phyloP scores from a whole-genome alignment of 129 eudicot genomes.

The Heracleum sosnowskyi region DNA sequence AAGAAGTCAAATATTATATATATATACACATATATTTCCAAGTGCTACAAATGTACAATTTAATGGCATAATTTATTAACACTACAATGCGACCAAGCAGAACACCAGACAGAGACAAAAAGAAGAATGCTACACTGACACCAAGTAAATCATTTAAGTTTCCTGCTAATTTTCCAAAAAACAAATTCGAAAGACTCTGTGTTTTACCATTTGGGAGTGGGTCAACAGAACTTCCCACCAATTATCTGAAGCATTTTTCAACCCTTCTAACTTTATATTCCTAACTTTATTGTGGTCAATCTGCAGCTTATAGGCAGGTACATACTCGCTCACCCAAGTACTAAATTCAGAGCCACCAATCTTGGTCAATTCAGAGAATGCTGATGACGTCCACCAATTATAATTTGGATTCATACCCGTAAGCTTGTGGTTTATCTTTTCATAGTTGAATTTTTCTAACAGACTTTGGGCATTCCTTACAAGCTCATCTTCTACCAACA shows the following conservation, averaged over 20 bases:
- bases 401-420: slow-evolving; percentile 21
- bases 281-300: slow-evolving; percentile 39
- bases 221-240: slow-evolving; percentile 72
- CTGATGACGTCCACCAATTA: slow-evolving; percentile 48
- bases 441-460: slow-evolving; percentile 40
- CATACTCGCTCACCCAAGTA: slow-evolving; percentile 63
- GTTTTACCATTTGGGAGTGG: slow-evolving; percentile 92
- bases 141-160: not conserved
- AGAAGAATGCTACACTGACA: not conserved
- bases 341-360: slow-evolving; percentile 82
- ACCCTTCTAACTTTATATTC: slow-evolving; percentile 56
- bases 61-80: not conserved
- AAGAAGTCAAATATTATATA: too few species aligned
- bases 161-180: not conserved
- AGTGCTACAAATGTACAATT: not conserved
- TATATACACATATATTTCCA: too few species aligned
- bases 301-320: slow-evolving; percentile 64
- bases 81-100: not conserved
- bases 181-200: slow-evolving; percentile 4
- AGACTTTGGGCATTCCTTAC: slow-evolving; percentile 53
- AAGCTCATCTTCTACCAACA: slow-evolving; percentile 60
- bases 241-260: slow-evolving; percentile 44
- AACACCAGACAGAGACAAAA: not conserved
- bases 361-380: slow-evolving; percentile 47
- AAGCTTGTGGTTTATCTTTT: slow-evolving; percentile 29